These are phyloP conservation scores for Solanum habrochaites DNA, from an alignment of 257 asterid species.

Conservation along the genomic window DNA sequence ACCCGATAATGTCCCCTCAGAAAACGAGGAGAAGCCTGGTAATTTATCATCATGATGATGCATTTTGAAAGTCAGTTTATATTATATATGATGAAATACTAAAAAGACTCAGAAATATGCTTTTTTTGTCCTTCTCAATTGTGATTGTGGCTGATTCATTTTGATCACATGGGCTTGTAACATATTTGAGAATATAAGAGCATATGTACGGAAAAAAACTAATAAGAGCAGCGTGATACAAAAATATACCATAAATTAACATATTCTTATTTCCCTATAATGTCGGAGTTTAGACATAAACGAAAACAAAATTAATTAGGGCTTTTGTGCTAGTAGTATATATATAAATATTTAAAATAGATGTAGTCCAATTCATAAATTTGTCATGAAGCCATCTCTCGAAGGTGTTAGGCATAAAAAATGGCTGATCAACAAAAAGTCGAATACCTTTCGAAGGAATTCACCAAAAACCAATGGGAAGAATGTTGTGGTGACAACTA, in stretches of 20 bases:
- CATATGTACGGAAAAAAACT: not conserved
- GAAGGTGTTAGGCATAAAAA: not conserved
- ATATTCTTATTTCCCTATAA: not conserved
- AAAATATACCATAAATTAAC: not conserved
- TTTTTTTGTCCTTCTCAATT: not conserved
- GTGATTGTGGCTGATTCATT: not conserved
- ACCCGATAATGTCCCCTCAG: conserved; percentile 6
- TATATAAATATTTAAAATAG: too few species aligned
- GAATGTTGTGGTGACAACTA: not conserved
- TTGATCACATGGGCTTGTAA: not conserved
- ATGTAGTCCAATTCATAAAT: not conserved
- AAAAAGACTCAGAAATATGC: not conserved
- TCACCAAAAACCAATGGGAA: not conserved
- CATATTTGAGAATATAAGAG: not conserved
- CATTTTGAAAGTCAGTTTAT: not conserved
- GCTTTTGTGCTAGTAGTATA: not conserved
- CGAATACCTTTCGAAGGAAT: not conserved
- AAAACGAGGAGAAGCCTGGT: conserved; percentile 20
- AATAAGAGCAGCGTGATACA: not conserved
- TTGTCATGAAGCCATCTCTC: not conserved
- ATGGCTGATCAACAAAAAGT: not conserved
- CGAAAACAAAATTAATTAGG: too few species aligned
- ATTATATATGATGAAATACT: not conserved
- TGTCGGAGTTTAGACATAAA: not conserved
- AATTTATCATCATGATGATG: not conserved